Conservation (phyloP, 495 filamentous ascomycete genomes). For the Neurospora sp. region DNA sequence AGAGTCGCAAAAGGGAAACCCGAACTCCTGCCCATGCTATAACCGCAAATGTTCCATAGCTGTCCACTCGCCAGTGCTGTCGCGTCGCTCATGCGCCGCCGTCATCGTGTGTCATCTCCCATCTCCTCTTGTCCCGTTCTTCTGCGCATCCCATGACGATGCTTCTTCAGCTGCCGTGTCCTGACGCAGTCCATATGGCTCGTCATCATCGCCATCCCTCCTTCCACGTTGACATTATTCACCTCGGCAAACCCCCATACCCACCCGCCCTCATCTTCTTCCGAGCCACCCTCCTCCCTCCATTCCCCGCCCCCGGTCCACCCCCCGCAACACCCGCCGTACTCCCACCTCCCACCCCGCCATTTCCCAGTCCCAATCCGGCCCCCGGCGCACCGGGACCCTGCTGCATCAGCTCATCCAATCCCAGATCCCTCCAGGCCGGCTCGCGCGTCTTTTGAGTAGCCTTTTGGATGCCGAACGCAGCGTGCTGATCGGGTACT, state of each 20-base stretch:
- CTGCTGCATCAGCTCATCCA: conserved; percentile 57
- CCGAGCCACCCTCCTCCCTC: conserved; percentile 5
- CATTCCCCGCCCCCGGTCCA: conserved; percentile 1
- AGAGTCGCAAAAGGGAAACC: background rate
- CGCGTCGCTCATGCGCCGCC: background rate
- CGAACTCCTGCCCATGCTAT: background rate
- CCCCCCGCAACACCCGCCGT: conserved; percentile 7
- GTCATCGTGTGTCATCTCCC: background rate
- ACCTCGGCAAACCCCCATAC: conserved; percentile 38
- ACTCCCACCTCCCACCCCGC: background rate
- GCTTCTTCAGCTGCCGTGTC: background rate
- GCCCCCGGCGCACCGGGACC: conserved; percentile 31
- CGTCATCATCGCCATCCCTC: background rate
- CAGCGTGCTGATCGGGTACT: conserved; percentile 93
- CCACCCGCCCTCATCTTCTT: conserved; percentile 1
- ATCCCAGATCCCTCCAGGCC: conserved; percentile 79
- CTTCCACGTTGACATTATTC: conserved; percentile 1
- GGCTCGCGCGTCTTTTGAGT: conserved; percentile 61
- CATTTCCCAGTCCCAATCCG: conserved; percentile 1
- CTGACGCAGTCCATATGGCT: background rate
- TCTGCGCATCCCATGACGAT: background rate
- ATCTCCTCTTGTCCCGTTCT: background rate
- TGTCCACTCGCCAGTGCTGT: background rate
- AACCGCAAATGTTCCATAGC: background rate
- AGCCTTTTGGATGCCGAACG: conserved; percentile 87